Conservation (phyloP, 108 stramenopile species). For the Chaetoceros muelleri region DNA sequence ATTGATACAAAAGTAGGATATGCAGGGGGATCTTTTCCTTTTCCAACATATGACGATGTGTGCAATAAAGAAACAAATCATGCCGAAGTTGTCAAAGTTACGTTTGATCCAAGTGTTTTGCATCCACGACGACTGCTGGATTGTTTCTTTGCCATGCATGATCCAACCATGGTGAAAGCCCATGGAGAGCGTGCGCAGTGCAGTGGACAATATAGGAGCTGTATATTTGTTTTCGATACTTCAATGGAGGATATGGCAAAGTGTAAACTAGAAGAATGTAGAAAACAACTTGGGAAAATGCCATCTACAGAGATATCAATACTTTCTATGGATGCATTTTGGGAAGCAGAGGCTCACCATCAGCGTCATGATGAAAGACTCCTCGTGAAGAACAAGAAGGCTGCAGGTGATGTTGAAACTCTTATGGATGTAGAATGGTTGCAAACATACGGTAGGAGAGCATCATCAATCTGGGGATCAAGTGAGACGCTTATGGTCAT, state of each 20-base stretch:
- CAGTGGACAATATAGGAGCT: constrained; percentile 15
- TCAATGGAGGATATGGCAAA: not conserved
- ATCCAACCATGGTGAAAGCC: constrained; percentile 11
- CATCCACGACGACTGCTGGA: constrained; percentile 1
- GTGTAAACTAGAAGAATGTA: constrained; percentile 1
- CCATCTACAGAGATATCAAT: constrained; percentile 2
- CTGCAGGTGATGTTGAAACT: not conserved
- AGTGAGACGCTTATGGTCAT: not conserved
- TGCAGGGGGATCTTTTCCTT: constrained; percentile 20
- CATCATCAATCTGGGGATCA: not conserved
- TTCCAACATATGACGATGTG: constrained; percentile 36
- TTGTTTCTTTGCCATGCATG: constrained; percentile 20
- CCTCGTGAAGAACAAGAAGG: constrained; percentile 3
- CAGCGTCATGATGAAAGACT: constrained; percentile 11
- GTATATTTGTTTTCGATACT: constrained; percentile 1
- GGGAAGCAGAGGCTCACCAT: constrained; percentile 15
- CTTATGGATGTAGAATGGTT: not conserved
- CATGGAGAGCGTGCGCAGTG: constrained; percentile 8
- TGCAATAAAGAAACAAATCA: constrained; percentile 33
- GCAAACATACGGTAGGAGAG: not conserved
- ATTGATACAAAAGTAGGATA: constrained; percentile 31
- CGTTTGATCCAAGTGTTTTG: constrained; percentile 28
- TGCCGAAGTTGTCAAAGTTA: constrained; percentile 44
- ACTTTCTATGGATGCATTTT: not conserved
- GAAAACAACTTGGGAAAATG: constrained; percentile 9